Conservation (phyloP, 176 grass and related monocot genomes). For the Paspalum vaginatum region DNA sequence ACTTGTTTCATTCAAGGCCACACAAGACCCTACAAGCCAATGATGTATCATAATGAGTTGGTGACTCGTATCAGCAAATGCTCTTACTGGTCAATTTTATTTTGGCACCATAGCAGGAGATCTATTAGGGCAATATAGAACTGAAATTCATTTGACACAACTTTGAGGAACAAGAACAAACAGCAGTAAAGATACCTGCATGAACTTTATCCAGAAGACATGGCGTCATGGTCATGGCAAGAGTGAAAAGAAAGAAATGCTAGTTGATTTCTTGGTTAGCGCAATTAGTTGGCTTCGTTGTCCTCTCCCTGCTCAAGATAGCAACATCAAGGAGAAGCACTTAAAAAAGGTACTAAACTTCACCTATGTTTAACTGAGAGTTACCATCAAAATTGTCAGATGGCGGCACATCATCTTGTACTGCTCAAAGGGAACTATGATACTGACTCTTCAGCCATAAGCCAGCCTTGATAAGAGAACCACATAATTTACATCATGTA, state of each 20-base stretch:
- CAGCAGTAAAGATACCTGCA: conserved; percentile 38
- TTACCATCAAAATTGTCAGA: conserved; percentile 52
- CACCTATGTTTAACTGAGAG: conserved; percentile 23
- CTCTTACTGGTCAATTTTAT: conserved; percentile 11
- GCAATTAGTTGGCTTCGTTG: conserved; percentile 31
- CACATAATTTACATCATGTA: conserved; percentile 48
- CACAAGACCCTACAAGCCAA: neutral
- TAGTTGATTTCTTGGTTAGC: conserved; percentile 42
- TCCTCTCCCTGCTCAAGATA: conserved; percentile 47
- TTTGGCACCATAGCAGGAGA: neutral
- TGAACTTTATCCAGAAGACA: conserved; percentile 48
- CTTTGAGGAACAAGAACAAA: conserved; percentile 2
- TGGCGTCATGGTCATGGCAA: conserved; percentile 1
- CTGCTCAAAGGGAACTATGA: conserved; percentile 17
- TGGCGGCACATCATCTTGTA: conserved; percentile 32
- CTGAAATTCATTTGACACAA: conserved; percentile 25
- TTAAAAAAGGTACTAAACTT: conserved; percentile 10
- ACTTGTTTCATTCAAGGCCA: conserved; percentile 1
- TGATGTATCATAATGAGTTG: neutral
- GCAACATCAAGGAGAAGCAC: conserved; percentile 18
- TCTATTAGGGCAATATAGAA: neutral
- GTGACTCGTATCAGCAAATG: conserved; percentile 11
- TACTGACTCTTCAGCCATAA: conserved; percentile 40
- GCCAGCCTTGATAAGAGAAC: conserved; percentile 14
- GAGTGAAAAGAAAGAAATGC: conserved; percentile 28